phyloP scores from a whole-genome alignment of 257 asterid species.

The Fraxinus anomala region DNA sequence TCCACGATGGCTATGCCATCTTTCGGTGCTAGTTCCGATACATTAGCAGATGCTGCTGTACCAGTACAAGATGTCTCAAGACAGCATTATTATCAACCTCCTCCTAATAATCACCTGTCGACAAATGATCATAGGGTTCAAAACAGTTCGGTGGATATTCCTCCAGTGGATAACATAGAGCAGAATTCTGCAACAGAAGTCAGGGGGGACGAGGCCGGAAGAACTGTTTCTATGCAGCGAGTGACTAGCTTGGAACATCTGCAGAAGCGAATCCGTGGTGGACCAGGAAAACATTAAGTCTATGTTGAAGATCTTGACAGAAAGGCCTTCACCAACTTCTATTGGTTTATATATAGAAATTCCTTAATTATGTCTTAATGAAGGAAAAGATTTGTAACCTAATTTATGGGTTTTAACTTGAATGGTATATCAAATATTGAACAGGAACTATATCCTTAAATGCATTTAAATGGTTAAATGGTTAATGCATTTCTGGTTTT shows the following conservation, averaged over 20 bases:
- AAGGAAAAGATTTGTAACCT: not conserved
- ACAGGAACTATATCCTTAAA: no score
- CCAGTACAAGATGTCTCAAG: constrained; percentile 61
- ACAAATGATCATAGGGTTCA: constrained; percentile 44
- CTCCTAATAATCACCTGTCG: constrained; percentile 22
- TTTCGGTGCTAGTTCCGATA: constrained; percentile 53
- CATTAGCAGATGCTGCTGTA: constrained; percentile 68
- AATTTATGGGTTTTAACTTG: not conserved
- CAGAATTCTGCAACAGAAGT: constrained; percentile 33
- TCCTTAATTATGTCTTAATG: not conserved
- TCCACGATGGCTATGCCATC: constrained; percentile 62
- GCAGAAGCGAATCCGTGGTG: constrained; percentile 77
- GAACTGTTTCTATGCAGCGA: constrained; percentile 74
- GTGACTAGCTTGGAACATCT: constrained; percentile 95
- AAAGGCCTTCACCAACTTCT: not conserved
- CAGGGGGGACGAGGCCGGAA: constrained; percentile 47
- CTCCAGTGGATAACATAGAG: constrained; percentile 38
- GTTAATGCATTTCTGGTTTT: no score
- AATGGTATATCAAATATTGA: no score
- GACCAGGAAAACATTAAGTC: constrained; percentile 26
- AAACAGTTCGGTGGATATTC: constrained; percentile 43
- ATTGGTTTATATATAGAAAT: not conserved
- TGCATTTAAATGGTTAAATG: no score
- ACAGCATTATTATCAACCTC: constrained; percentile 55
- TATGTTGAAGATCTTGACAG: not conserved